Evolutionary conservation across 2,329 filamentous ascomycete genomes (phyloP), one percentile per base, ranked within the genome.

Genomic region (Elsinoe arachidis): DNA sequence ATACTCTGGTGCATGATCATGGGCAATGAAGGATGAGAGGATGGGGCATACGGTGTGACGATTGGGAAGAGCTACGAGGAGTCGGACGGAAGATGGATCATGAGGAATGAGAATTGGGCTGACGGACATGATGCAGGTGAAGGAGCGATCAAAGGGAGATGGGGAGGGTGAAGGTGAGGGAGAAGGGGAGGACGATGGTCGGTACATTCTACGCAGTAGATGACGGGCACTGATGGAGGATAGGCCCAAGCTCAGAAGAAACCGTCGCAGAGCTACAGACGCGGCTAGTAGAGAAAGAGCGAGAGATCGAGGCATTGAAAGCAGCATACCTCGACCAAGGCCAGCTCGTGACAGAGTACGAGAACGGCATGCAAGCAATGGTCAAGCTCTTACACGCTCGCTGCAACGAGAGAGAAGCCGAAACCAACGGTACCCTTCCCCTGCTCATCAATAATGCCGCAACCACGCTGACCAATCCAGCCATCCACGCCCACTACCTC

Each of bases 401-500:
- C 2, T 26, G n/a, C 14, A 33, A 46, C 14, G 54, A 56, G 38
- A 9, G 41, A 21, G 26, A 39, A 37, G 15, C 21, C 23, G 51
- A 33, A 26, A 47, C 34, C 15, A 55, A 58, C n/a, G 26, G 57
- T 58, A 26, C n/a, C 17, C 33, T 21, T 4, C 17, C 19, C n/a
- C 17, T 11, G 12, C 23, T 3, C n/a, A 35, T 37, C 33, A 7
- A n/a, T 14, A 14, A 15, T 5, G 26, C 15, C 12, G 7, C 64
- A 65, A 26, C 33, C 37, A 51, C 47, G 43, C 38, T 59, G 21
- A 56, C 35, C 11, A 1, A 3, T 4, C 21, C 17, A 59, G 68
- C 73, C 0, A 65, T 77, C 5, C 75, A 78, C 62, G 72, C 74
- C 55, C 75, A 78, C 67, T 79, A 79, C 67, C 72, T 73, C 17